Evolutionary conservation across 768 basidiomycete species (phyloP).

Genomic region (Mrakia frigida): DNA sequence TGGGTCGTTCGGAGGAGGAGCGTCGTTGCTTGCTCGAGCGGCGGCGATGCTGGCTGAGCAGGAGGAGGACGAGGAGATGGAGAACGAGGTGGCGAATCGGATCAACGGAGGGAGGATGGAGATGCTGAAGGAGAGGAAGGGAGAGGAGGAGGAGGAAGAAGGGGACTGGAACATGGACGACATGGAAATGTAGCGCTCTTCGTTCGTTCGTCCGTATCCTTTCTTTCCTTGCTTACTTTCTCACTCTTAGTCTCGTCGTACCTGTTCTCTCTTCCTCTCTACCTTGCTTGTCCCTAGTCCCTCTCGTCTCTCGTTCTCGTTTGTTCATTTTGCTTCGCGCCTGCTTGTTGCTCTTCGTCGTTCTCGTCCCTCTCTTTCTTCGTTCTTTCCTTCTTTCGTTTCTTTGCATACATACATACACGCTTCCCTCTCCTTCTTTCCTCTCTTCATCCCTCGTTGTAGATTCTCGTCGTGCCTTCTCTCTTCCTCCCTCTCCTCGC

Average conservation of each 20-base stretch:
- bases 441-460: not conserved
- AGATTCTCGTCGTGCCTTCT: too few relatives aligned
- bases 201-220: not conserved
- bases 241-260: not conserved
- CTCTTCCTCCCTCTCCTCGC: too few relatives aligned
- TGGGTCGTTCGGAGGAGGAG: not conserved
- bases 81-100: not conserved
- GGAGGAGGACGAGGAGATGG: not conserved
- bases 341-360: not conserved
- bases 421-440: not conserved
- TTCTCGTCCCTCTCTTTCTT: not conserved
- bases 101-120: not conserved
- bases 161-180: constrained; percentile 20
- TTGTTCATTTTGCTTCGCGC: not conserved
- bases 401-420: not conserved
- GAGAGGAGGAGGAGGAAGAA: not conserved
- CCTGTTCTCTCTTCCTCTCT: not conserved
- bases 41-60: not conserved
- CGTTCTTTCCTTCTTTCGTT: not conserved
- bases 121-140: constrained; percentile 1
- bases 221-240: not conserved
- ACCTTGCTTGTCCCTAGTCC: not conserved
- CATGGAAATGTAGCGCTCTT: constrained; percentile 2
- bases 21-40: not conserved
- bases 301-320: not conserved